A percentile compares a stretch with the other conserved stretches of the same genome.
These are phyloP conservation scores for Magnusiomyces paraingens DNA, from an alignment of 1,139 yeast species.

Conservation along the genomic window DNA sequence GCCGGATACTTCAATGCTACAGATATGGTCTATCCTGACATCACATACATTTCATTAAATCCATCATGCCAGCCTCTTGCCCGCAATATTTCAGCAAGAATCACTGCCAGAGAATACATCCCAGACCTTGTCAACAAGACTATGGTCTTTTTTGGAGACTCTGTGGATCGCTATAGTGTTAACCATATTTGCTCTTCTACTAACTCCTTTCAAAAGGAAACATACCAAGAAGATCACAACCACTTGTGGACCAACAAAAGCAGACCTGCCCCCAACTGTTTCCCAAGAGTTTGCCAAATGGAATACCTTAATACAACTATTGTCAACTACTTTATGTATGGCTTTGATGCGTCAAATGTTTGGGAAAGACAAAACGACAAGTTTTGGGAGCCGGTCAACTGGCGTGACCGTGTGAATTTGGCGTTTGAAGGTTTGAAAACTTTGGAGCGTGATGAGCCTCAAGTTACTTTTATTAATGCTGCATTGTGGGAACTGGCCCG, in stretches of 20 bases:
- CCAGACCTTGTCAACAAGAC: slow-evolving; percentile 13
- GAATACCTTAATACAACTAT: slow-evolving; percentile 13
- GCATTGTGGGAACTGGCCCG: slow-evolving; percentile 19
- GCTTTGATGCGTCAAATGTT: slow-evolving; percentile 15
- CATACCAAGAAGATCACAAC: no score
- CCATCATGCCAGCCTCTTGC: slow-evolving; percentile 14
- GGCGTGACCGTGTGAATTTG: slow-evolving; percentile 11
- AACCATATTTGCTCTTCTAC: slow-evolving; percentile 12
- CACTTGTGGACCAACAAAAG: neutral
- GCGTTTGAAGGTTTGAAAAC: slow-evolving; percentile 9
- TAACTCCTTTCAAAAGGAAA: no score
- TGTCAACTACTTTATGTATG: slow-evolving; percentile 18
- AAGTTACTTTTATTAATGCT: slow-evolving; percentile 15
- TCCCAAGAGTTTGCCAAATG: slow-evolving; percentile 15
- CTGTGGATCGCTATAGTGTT: slow-evolving; percentile 16
- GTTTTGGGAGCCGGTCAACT: slow-evolving; percentile 15
- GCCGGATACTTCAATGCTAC: slow-evolving; percentile 13
- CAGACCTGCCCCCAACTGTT: slow-evolving; percentile 7
- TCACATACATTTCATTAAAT: slow-evolving; percentile 6
- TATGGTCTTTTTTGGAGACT: slow-evolving; percentile 17
- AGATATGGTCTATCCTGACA: slow-evolving; percentile 4
- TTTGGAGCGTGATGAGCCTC: slow-evolving; percentile 10
- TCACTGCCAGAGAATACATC: slow-evolving; percentile 8
- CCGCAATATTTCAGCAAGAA: slow-evolving; percentile 8
- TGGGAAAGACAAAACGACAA: slow-evolving; percentile 15